Evolutionary conservation across 1,284 basidiomycete species (phyloP).

Genomic region (Ceraceosorus guamensis): DNA sequence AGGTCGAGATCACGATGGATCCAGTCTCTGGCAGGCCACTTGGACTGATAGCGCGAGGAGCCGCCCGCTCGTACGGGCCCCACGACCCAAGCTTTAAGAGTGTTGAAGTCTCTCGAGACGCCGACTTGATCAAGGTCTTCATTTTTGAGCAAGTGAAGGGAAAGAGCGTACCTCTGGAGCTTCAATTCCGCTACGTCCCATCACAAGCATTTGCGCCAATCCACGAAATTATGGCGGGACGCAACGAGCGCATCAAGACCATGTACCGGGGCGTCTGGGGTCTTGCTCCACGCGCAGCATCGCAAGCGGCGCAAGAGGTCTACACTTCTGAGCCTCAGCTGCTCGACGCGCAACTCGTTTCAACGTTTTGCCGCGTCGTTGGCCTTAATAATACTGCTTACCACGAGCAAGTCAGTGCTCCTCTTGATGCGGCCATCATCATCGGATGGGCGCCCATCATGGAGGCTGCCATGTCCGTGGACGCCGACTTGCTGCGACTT

Average conservation of each 20-base stretch:
- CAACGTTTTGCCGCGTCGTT: constrained; percentile 84
- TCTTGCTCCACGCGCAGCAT: constrained; percentile 13
- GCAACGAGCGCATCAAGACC: constrained; percentile 81
- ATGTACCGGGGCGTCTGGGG: constrained; percentile 43
- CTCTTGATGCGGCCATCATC: constrained; percentile 98
- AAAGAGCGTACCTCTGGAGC: constrained; percentile 67
- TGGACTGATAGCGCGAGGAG: constrained; percentile 62
- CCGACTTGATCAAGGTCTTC: constrained; percentile 61
- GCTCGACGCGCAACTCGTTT: constrained; percentile 62
- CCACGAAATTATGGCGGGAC: constrained; percentile 75
- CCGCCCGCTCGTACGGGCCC: constrained; percentile 69
- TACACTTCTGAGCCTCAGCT: constrained; percentile 31
- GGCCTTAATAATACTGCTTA: constrained; percentile 87
- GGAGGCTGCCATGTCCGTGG: constrained; percentile 41
- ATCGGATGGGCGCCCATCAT: constrained; percentile 66
- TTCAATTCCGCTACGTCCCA: constrained; percentile 81
- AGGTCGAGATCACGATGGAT: constrained; percentile 58
- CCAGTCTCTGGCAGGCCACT: constrained; percentile 53
- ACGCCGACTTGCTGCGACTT: constrained; percentile 66
- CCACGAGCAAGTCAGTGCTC: constrained; percentile 62
- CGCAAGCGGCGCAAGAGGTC: not conserved
- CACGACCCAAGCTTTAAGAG: constrained; percentile 75
- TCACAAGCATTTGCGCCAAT: constrained; percentile 84
- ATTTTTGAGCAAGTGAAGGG: constrained; percentile 77
- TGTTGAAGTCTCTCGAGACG: constrained; percentile 54